phyloP scores from a whole-genome alignment of 257 asterid species.

The Paraleonurus japonicus region DNA sequence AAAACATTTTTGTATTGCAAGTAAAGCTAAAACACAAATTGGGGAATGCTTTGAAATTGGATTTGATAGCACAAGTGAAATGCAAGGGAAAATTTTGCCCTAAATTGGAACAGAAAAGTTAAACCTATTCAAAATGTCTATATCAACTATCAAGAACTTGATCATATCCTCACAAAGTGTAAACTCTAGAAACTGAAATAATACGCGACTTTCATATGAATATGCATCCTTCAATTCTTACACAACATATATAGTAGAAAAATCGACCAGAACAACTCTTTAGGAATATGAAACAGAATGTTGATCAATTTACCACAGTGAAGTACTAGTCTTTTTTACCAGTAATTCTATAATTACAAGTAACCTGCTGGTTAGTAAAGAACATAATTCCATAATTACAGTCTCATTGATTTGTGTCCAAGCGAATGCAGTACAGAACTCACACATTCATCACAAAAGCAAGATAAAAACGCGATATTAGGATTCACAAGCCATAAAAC shows the following conservation, averaged over 20 bases:
- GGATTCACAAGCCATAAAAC: constrained; percentile 28
- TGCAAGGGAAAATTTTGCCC: neutral
- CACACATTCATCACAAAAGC: constrained; percentile 21
- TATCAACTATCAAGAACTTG: neutral
- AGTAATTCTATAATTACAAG: constrained; percentile 19
- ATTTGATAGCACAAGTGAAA: constrained; percentile 2
- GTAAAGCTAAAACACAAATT: constrained; percentile 23
- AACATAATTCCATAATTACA: constrained; percentile 9
- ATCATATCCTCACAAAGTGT: no score
- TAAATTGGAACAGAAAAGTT: neutral
- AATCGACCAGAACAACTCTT: neutral
- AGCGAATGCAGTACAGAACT: constrained; percentile 22
- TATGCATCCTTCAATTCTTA: neutral
- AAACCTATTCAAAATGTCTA: neutral
- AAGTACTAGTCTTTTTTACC: constrained; percentile 2
- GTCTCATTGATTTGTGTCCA: neutral
- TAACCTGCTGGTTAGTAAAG: constrained; percentile 20
- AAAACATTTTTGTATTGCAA: constrained; percentile 29
- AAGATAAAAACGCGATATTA: constrained; percentile 13
- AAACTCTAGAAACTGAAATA: neutral
- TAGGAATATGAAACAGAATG: neutral
- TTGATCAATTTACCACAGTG: neutral
- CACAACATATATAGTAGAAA: neutral
- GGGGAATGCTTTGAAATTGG: constrained; percentile 11
- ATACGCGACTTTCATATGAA: neutral